phyloP scores from a whole-genome alignment of 1,284 basidiomycete genomes.

The Athelia psychrophila region DNA sequence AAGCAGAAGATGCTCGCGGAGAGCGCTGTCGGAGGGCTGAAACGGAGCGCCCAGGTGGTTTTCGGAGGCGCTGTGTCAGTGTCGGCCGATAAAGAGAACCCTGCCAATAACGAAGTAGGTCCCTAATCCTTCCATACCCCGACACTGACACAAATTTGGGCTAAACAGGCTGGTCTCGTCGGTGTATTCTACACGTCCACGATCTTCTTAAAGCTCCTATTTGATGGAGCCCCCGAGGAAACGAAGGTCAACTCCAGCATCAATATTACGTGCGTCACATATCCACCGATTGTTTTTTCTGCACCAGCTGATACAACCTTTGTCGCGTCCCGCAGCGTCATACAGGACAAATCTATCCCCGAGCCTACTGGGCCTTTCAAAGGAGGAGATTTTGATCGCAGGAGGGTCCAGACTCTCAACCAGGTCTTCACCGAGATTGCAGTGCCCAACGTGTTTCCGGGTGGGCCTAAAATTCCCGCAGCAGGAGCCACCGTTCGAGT shows the following conservation, averaged over 20 bases:
- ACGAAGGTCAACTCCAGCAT: not conserved
- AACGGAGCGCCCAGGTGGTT: slow-evolving; percentile 20
- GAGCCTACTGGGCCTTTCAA: not conserved
- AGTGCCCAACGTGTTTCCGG: too few relatives aligned
- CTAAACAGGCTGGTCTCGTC: slow-evolving; percentile 19
- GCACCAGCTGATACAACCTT: not conserved
- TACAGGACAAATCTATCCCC: not conserved
- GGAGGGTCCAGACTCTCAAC: slow-evolving; percentile 1
- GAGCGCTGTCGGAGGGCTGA: slow-evolving; percentile 16
- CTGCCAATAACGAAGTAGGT: not conserved
- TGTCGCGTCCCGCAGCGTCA: not conserved
- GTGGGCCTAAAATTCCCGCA: too few relatives aligned
- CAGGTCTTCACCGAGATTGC: not conserved
- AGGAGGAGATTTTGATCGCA: not conserved
- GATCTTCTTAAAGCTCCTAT: not conserved
- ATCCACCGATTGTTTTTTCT: not conserved
- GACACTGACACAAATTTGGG: not conserved
- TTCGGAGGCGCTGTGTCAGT: slow-evolving; percentile 21
- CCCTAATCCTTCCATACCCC: not conserved
- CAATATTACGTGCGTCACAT: not conserved
- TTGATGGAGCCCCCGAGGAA: not conserved
- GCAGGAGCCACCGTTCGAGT: too few relatives aligned
- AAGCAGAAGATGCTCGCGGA: slow-evolving; percentile 22
- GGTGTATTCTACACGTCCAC: slow-evolving; percentile 13
- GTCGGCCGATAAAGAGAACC: slow-evolving; percentile 11